Base-by-base conservation (phyloP, 345 rosid genomes). In the Eucalyptus albens region DNA sequence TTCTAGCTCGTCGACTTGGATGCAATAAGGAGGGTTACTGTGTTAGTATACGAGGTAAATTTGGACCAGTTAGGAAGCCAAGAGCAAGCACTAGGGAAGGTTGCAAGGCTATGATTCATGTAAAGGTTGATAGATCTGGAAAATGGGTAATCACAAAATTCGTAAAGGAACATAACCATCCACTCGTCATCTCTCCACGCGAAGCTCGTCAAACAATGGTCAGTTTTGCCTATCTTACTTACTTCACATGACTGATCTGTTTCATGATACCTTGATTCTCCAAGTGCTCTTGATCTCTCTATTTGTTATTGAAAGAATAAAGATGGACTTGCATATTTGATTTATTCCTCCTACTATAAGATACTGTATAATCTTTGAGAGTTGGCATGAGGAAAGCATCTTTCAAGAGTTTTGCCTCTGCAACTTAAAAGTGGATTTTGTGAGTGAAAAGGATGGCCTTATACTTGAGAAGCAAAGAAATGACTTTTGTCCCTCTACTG, bases 21-120 rank as follows among this genome's bases (percentile, higher is more conserved):
- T 97, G 99, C 91, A 97, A 96, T 81, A 97, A 97, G 93, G 99
- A 97, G 92, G 99, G 99, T 62, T 91, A 96, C 87, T 67, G 89
- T 81, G 90, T 85, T 65, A 97, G 97, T 87, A 94, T 94, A 33
- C 92, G 98, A 85, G 97, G 98, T 86, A 96, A 95, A 92, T 92
- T 87, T 89, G 98, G 97, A 62, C 92, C 94, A 69, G 94, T 95
- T 40, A 93, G 97, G 91, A 97, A 96, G 91, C 97, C 96, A 2
- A 92, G 97, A 87, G 93, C 95, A 16, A 95, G 97, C 90, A 95
- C 98, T 2, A 95, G 98, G 89, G 97, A 96, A 94, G 99, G 99
- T 50, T 97, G 99, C 86, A 97, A 96, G 81, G 99, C 98, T 4
- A 96, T 96, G 99, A 92, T 97, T 92, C 97, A 96, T 92, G 95